Conservation (phyloP, 1,284 basidiomycete species). For the Moesziomyces globuligerus region DNA sequence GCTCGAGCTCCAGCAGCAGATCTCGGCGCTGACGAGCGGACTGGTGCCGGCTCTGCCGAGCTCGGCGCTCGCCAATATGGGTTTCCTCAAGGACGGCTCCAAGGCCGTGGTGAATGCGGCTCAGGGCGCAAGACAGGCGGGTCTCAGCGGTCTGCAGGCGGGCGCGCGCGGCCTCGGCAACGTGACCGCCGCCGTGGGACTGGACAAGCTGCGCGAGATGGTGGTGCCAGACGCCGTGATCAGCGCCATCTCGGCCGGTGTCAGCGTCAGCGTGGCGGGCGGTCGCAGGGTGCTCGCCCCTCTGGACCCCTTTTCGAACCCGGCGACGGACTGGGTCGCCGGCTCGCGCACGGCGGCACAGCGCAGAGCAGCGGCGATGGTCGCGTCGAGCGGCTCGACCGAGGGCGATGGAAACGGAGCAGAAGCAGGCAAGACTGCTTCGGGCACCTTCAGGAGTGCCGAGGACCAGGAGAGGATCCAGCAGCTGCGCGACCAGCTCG, state of each 20-base stretch:
- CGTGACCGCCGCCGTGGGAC: slow-evolving; percentile 32
- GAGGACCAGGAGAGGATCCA: slow-evolving; percentile 57
- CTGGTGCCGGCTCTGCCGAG: slow-evolving; percentile 40
- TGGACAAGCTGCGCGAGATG: slow-evolving; percentile 62
- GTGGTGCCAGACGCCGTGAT: slow-evolving; percentile 63
- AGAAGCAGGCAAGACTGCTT: background rate
- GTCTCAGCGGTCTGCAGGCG: slow-evolving; percentile 28
- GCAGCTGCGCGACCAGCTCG: slow-evolving; percentile 60
- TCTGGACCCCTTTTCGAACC: slow-evolving; percentile 59
- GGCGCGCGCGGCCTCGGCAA: slow-evolving; percentile 40
- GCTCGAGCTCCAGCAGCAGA: slow-evolving; percentile 59
- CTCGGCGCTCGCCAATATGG: slow-evolving; percentile 28
- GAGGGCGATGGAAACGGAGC: slow-evolving; percentile 5
- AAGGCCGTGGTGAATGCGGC: slow-evolving; percentile 31
- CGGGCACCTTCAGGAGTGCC: slow-evolving; percentile 19
- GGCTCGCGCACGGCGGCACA: slow-evolving; percentile 42
- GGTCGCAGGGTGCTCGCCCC: slow-evolving; percentile 56
- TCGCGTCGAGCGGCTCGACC: slow-evolving; percentile 6
- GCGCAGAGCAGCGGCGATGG: slow-evolving; percentile 19
- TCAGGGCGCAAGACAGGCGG: slow-evolving; percentile 28
- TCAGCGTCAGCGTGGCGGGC: slow-evolving; percentile 58
- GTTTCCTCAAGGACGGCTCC: slow-evolving; percentile 37
- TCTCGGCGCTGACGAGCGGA: slow-evolving; percentile 36
- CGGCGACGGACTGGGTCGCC: slow-evolving; percentile 38
- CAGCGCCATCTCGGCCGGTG: slow-evolving; percentile 60